phyloP scores from a whole-genome alignment of 1,284 basidiomycete species.

The Heterobasidion annosum region DNA sequence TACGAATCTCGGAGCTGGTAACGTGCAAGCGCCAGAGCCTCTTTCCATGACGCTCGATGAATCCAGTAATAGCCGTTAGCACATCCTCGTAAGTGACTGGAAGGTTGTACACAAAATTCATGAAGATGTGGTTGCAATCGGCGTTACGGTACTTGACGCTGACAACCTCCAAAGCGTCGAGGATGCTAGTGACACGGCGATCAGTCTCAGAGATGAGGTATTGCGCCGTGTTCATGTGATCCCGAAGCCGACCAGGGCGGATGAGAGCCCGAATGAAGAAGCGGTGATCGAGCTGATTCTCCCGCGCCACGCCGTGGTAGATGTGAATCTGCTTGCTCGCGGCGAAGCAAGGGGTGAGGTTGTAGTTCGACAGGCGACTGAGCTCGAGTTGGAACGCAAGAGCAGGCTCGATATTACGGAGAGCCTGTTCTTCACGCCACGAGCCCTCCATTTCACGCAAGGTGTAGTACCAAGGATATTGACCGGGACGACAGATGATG shows the following conservation, averaged over 20 bases:
- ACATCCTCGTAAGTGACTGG: conserved; percentile 95
- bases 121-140: conserved; percentile 94
- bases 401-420: conserved; percentile 98
- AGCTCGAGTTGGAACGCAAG: conserved; percentile 98
- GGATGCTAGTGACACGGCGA: conserved; percentile 87
- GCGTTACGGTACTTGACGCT: conserved; percentile 81
- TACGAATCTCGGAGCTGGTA: conserved; percentile 95
- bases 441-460: conserved; percentile 67
- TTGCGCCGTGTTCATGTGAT: conserved; percentile 87
- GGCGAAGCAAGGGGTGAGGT: conserved; percentile 88
- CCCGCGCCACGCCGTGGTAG: conserved; percentile 91
- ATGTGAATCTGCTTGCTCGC: conserved; percentile 96
- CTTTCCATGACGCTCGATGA: conserved; percentile 97
- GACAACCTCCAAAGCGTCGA: conserved; percentile 93
- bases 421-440: conserved; percentile 94
- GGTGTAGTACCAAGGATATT: conserved; percentile 95
- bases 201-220: conserved; percentile 99
- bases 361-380: conserved; percentile 93
- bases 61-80: conserved; percentile 90
- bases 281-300: conserved; percentile 93
- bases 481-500: conserved; percentile 84
- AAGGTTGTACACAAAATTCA: conserved; percentile 98
- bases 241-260: conserved; percentile 89
- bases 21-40: conserved; percentile 97
- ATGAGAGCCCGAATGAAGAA: conserved; percentile 98